These are phyloP conservation scores for Fusarium hostae DNA, from an alignment of 2,329 filamentous ascomycete genomes.

Conservation along the genomic window DNA sequence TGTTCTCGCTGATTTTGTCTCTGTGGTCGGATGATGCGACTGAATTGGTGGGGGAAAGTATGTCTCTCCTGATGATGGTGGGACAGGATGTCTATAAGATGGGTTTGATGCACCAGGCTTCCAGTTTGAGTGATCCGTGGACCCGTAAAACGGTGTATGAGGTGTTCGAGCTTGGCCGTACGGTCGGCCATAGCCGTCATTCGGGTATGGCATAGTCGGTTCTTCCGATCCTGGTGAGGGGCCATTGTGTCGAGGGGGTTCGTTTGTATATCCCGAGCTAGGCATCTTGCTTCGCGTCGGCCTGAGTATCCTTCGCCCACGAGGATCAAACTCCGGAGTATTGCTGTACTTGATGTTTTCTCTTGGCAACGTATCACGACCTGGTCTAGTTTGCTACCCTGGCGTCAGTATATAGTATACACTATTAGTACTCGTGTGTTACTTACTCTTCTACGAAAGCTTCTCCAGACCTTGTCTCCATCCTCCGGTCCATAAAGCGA, in stretches of 20 bases:
- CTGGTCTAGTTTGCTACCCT: background rate
- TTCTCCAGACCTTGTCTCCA: background rate
- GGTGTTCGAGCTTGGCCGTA: background rate
- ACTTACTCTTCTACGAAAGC: background rate
- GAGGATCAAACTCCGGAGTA: background rate
- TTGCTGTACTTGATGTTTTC: background rate
- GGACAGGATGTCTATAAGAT: background rate
- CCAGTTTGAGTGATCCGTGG: background rate
- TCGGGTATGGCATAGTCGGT: background rate
- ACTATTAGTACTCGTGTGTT: background rate
- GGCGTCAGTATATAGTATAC: background rate
- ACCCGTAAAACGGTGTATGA: background rate
- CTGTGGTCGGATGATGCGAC: background rate
- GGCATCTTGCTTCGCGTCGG: background rate
- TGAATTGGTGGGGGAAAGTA: rapidly evolving
- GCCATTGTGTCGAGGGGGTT: background rate
- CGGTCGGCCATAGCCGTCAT: background rate
- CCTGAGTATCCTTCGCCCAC: conserved; percentile 1
- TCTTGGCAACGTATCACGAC: too few species aligned
- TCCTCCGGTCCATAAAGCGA: background rate
- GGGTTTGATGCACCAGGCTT: background rate
- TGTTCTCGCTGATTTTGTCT: background rate
- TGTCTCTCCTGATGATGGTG: background rate
- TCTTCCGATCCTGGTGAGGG: background rate
- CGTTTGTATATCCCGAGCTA: background rate